These are phyloP conservation scores for Hypericum androsaemum DNA, from an alignment of 345 rosid genomes.

Conservation along the genomic window DNA sequence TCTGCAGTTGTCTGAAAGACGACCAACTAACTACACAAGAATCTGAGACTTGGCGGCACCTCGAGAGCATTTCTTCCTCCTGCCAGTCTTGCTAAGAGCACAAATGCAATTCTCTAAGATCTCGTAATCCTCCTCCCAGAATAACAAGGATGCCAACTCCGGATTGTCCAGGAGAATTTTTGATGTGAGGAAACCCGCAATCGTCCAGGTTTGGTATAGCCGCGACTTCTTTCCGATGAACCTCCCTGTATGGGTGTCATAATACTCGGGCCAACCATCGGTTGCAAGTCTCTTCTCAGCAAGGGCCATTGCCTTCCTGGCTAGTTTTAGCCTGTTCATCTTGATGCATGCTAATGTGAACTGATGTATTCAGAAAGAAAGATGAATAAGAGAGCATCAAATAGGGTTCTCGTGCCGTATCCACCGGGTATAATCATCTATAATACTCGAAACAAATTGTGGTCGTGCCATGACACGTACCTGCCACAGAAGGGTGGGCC, in stretches of 20 bases:
- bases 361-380: conserved; percentile 19
- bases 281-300: conserved; percentile 32
- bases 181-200: conserved; percentile 46
- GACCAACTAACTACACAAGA: no score
- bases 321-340: conserved; percentile 43
- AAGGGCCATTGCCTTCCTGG: conserved; percentile 30
- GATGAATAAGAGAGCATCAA: background rate
- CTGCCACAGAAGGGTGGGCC: conserved; percentile 99
- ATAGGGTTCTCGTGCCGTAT: background rate
- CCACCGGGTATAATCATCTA: no score
- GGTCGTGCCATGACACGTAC: conserved; percentile 23
- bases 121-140: conserved; percentile 36
- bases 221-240: conserved; percentile 41
- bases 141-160: conserved; percentile 31
- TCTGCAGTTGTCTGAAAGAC: no score
- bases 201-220: conserved; percentile 45
- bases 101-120: no score
- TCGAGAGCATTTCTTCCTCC: no score
- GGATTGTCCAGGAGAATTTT: conserved; percentile 39
- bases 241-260: conserved; percentile 40
- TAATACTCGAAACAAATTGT: background rate
- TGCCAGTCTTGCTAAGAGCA: no score
- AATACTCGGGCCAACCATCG: conserved; percentile 53
- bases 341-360: conserved; percentile 43
- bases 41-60: no score